A percentile compares a stretch with the other conserved stretches of the same genome.
Conservation (phyloP, 805 yeast genomes). For the Pichia sporocuriosa region DNA sequence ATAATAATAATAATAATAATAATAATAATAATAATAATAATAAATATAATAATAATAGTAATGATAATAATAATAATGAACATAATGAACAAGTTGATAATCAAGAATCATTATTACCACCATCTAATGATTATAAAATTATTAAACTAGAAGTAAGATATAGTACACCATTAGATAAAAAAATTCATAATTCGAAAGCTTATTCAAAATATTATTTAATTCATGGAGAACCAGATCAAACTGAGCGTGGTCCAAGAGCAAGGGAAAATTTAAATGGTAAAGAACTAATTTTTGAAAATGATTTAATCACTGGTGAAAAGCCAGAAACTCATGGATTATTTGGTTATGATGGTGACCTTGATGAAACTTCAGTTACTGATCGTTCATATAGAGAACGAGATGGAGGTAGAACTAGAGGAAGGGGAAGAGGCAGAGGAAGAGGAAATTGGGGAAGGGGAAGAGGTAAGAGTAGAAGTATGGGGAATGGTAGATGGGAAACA, state of each 20-base stretch:
- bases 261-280: constrained; percentile 15
- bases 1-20: too few relatives aligned
- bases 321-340: constrained; percentile 34
- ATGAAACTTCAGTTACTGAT: background rate
- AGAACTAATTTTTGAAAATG: constrained; percentile 17
- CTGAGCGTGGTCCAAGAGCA: constrained; percentile 25
- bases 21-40: too few relatives aligned
- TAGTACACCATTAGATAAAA: constrained; percentile 48
- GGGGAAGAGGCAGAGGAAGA: background rate
- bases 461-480: background rate
- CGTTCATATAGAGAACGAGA: too few relatives aligned
- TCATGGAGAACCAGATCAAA: constrained; percentile 61
- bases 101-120: background rate
- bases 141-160: constrained; percentile 34
- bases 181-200: constrained; percentile 48
- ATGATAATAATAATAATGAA: too few relatives aligned
- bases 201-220: constrained; percentile 58
- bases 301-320: constrained; percentile 31
- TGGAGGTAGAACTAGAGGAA: background rate
- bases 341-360: constrained; percentile 17
- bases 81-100: background rate
- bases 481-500: too few relatives aligned
- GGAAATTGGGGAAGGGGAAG: background rate
- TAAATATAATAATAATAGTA: too few relatives aligned
- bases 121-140: background rate